Conservation (phyloP, 306 rosid genomes). For the Vigna hirtella region DNA sequence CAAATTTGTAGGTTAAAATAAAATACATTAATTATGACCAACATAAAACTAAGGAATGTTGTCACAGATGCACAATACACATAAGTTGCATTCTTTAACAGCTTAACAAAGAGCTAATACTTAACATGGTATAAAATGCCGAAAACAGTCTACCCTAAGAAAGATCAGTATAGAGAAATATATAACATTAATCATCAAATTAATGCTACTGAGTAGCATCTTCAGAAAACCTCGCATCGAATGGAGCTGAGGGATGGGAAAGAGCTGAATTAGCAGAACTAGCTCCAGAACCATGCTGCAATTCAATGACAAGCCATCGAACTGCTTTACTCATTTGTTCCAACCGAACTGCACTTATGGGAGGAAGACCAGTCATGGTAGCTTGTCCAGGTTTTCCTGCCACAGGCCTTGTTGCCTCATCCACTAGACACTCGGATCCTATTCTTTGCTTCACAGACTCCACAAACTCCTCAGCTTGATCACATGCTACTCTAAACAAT, state of each 20-base stretch:
- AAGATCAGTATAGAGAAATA: background rate
- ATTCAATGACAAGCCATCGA: conserved; percentile 77
- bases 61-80: background rate
- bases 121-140: background rate
- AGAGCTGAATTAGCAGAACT: conserved; percentile 60
- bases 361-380: conserved; percentile 62
- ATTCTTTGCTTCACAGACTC: conserved; percentile 86
- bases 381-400: conserved; percentile 62
- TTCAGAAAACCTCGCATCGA: conserved; percentile 71
- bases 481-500: conserved; percentile 77
- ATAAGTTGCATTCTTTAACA: conserved; percentile 28
- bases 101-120: background rate
- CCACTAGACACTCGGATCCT: conserved; percentile 82
- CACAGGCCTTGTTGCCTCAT: conserved; percentile 79
- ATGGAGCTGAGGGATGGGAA: conserved; percentile 70
- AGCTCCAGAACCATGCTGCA: conserved; percentile 76
- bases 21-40: conserved; percentile 20
- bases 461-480: conserved; percentile 84
- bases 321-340: conserved; percentile 92
- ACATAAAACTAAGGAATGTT: conserved; percentile 1
- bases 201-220: conserved; percentile 72
- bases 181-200: conserved; percentile 11
- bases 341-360: conserved; percentile 74
- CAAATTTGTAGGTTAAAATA: background rate
- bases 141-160: background rate